Conservation (phyloP, 2,329 filamentous ascomycete genomes). For the Claviceps fusiformis region DNA sequence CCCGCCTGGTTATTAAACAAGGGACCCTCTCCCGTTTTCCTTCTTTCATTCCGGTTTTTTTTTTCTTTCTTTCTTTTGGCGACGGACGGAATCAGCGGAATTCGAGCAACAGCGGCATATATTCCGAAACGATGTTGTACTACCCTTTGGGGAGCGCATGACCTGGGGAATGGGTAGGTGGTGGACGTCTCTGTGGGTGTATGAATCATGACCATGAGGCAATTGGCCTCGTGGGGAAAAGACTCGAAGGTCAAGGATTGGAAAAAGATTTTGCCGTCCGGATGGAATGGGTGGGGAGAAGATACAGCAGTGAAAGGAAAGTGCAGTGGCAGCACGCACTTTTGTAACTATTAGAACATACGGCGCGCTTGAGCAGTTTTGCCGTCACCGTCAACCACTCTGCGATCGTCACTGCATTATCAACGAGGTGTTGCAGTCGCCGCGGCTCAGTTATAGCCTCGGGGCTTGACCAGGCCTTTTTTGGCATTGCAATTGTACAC, state of each 20-base stretch:
- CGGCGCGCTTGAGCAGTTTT: not conserved
- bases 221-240: not conserved
- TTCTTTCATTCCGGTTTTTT: not conserved
- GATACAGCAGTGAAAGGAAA: no score
- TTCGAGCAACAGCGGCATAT: not conserved
- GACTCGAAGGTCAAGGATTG: no score
- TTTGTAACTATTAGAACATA: not conserved
- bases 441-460: not conserved
- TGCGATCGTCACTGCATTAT: not conserved
- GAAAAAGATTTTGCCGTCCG: not conserved
- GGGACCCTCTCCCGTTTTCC: not conserved
- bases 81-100: not conserved
- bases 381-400: not conserved
- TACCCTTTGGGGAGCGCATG: not conserved
- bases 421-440: not conserved
- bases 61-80: not conserved
- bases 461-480: not conserved
- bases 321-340: not conserved
- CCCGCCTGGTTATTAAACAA: conserved; percentile 71
- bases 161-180: not conserved
- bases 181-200: not conserved
- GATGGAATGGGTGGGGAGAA: not conserved
- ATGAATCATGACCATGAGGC: not conserved
- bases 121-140: no score
- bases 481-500: not conserved